Conservation (phyloP, 1,284 basidiomycete genomes). For the Papiliotrema laurentii region DNA sequence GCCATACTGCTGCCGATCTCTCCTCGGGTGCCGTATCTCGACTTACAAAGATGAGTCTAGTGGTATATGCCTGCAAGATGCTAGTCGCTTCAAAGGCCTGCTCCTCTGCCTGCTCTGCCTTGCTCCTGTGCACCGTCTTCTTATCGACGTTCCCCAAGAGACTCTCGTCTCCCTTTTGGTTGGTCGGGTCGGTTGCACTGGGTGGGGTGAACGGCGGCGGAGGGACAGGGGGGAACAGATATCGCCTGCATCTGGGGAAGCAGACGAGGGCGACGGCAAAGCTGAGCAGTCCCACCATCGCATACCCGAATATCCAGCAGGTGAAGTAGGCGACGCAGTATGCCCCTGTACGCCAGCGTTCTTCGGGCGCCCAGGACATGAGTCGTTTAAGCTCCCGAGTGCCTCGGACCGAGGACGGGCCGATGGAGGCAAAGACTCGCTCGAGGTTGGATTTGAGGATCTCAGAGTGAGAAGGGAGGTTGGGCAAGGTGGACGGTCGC, state of each 20-base stretch:
- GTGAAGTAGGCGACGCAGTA: conserved; percentile 52
- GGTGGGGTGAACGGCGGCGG: conserved; percentile 45
- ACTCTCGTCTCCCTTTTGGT: conserved; percentile 48
- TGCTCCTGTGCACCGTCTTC: conserved; percentile 43
- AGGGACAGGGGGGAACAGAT: conserved; percentile 54
- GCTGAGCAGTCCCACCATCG: conserved; percentile 46
- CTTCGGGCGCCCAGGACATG: conserved; percentile 53
- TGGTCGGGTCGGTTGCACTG: conserved; percentile 48
- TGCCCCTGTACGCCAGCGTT: conserved; percentile 49
- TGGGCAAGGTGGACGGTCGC: conserved; percentile 43
- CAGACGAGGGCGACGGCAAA: conserved; percentile 51
- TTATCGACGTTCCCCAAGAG: conserved; percentile 43
- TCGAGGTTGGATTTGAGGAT: conserved; percentile 53
- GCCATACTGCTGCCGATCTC: background rate
- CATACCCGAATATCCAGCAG: conserved; percentile 50
- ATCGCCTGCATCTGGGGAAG: conserved; percentile 49
- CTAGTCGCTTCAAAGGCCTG: conserved; percentile 50
- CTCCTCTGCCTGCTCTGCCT: conserved; percentile 49
- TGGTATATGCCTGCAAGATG: conserved; percentile 44
- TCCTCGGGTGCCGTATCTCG: background rate
- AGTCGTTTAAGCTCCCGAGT: conserved; percentile 53
- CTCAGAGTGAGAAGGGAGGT: conserved; percentile 48
- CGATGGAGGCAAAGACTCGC: conserved; percentile 53
- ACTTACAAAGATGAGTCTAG: conserved; percentile 39
- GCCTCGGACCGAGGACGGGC: conserved; percentile 51